Conservation (phyloP, 495 filamentous ascomycete species). For the Xylaria flabelliformis region DNA sequence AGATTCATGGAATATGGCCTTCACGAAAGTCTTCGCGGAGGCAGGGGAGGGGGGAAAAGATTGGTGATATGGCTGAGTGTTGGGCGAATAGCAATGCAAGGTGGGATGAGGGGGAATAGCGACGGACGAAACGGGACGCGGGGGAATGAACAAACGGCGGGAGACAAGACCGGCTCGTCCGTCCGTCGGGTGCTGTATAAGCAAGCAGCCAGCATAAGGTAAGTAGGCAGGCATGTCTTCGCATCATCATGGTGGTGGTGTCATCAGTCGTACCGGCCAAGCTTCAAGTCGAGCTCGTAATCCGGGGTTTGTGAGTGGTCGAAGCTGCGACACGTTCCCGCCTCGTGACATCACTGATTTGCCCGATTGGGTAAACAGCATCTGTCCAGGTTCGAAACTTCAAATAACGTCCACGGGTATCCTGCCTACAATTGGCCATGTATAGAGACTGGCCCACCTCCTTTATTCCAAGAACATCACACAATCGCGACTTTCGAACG, state of each 20-base stretch:
- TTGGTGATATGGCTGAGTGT: neutral
- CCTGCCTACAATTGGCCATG: too few species aligned
- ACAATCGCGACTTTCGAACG: too few species aligned
- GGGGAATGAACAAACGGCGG: neutral
- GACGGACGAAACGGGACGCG: neutral
- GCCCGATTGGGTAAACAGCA: slow-evolving; percentile 6
- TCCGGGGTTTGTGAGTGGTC: slow-evolving; percentile 36
- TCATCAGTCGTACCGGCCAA: neutral
- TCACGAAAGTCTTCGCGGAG: neutral
- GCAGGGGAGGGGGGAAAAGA: neutral
- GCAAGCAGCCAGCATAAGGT: neutral
- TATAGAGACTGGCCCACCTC: too few species aligned
- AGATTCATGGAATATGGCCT: slow-evolving; percentile 37
- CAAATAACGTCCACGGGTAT: too few species aligned
- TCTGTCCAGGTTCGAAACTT: too few species aligned
- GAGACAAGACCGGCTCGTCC: neutral
- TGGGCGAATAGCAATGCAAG: neutral
- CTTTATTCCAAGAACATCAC: too few species aligned
- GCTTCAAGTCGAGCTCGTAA: slow-evolving; percentile 32
- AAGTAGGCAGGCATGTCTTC: neutral
- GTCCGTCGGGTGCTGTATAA: neutral
- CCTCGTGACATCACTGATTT: slow-evolving; percentile 19
- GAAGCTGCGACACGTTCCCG: slow-evolving; percentile 21
- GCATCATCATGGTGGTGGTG: slow-evolving; percentile 14
- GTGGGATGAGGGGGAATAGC: neutral